Evolutionary conservation across 371 early-diverging fungal genomes (phyloP), one percentile per base, ranked within the genome.

Genomic region (Fennellomyces sp.): DNA sequence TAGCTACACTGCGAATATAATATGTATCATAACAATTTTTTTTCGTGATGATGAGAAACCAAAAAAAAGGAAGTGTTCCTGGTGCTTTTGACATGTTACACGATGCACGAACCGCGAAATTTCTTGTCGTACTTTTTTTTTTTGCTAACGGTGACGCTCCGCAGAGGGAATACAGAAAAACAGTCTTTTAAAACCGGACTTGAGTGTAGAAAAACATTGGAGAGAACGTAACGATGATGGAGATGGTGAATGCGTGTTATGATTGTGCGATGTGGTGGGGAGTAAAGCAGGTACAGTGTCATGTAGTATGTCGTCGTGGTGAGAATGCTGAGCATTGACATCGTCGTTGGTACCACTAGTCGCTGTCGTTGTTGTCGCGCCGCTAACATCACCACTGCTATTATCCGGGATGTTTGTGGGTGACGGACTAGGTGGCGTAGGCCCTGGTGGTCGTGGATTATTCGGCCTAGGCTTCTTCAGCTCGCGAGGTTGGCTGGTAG

Each of bases 361-460:
- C 21, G 23, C 12, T 21, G n/a, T 12, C 21, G 23, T 45, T 2
- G 19, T 45, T 21, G 8, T 45, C 45, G 23, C 2, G n/a, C n/a
- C n/a, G n/a, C 3, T 31, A 19, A 11, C 11, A 6, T 19, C 2
- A 4, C 2, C 28, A 23, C 2, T 52, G 11, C 5, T 52, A 2
- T n/a, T 52, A 31, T 52, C 52, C 12, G 31, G 19, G 21, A 23
- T 33, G 7, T 30, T 52, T 3, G 25, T 51, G 19, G 52, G 33
- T 21, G 52, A 52, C 33, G 30, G 52, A 52, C 33, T 29, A 19
- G 52, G 52, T 33, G 52, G 52, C 33, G 52, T 19, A 21, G 52
- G 52, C 23, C 33, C 52, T 31, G 52, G 52, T 2, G 52, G 52
- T 28, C 52, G 52, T 33, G 52, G 52, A 33, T 52, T 52, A 19